A percentile compares a stretch with the other conserved stretches of the same genome.
These are phyloP conservation scores for Diplodia sapinea DNA, from an alignment of 2,329 filamentous ascomycete genomes.

Conservation along the genomic window DNA sequence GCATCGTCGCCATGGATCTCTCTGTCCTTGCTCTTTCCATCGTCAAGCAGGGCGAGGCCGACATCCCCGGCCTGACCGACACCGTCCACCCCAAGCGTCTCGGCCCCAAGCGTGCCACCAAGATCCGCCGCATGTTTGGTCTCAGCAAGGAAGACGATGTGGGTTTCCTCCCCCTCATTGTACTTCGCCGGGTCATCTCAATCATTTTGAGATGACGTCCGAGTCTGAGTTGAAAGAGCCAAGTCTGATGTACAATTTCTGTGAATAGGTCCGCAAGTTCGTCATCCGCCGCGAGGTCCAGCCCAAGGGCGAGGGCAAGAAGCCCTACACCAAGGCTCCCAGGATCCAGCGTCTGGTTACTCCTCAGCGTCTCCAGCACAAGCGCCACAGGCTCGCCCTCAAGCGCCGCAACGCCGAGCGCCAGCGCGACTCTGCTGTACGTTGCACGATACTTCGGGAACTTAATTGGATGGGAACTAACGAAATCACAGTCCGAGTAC, in stretches of 20 bases:
- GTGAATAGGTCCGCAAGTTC: constrained; percentile 90
- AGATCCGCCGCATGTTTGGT: constrained; percentile 99
- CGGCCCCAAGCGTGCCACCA: constrained; percentile 99
- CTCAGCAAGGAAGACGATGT: constrained; percentile 99
- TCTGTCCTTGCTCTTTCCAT: constrained; percentile 92
- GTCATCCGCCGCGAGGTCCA: constrained; percentile 98
- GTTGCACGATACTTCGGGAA: constrained; percentile 47
- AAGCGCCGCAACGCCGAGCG: constrained; percentile 98
- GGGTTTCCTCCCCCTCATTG: constrained; percentile 61
- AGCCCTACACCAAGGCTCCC: constrained; percentile 99
- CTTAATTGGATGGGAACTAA: constrained; percentile 44
- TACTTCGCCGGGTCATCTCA: constrained; percentile 43
- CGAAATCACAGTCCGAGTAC: constrained; percentile 81
- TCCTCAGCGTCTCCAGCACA: constrained; percentile 99
- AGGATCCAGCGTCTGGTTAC: constrained; percentile 99
- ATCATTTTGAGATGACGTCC: constrained; percentile 59
- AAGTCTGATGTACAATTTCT: constrained; percentile 55
- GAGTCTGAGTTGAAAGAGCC: constrained; percentile 40
- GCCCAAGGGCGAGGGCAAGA: constrained; percentile 96
- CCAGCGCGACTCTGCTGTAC: constrained; percentile 98
- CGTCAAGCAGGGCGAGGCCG: constrained; percentile 96
- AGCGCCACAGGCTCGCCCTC: constrained; percentile 96
- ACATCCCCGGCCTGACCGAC: constrained; percentile 96
- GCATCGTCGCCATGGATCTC: constrained; percentile 96
- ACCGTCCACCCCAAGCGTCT: constrained; percentile 98